phyloP scores from a whole-genome alignment of 306 rosid species.

The Sicyos baderoa region DNA sequence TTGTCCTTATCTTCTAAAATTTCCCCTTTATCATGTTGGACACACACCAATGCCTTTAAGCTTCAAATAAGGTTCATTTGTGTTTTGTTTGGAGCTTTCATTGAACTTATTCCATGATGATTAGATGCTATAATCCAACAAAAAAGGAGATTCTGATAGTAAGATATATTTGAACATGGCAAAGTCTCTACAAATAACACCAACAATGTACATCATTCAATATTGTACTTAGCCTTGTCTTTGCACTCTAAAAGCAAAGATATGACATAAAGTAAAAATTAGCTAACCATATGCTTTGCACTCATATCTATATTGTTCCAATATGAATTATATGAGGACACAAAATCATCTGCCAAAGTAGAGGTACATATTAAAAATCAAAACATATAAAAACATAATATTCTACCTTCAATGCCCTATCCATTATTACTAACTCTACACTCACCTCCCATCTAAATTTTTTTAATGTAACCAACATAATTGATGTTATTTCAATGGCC shows the following conservation, averaged over 20 bases:
- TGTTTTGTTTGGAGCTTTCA: neutral
- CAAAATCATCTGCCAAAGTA: neutral
- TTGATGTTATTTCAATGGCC: neutral
- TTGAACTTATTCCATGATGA: neutral
- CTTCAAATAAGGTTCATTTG: neutral
- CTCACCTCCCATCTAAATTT: neutral
- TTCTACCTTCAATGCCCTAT: neutral
- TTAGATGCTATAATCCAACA: neutral
- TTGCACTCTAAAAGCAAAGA: neutral
- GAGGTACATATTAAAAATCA: slow-evolving; percentile 17
- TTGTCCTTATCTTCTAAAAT: no score
- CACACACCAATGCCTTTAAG: neutral
- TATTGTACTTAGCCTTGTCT: slow-evolving; percentile 2
- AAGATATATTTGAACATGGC: slow-evolving; percentile 1
- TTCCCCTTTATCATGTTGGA: no score
- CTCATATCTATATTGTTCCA: slow-evolving; percentile 3
- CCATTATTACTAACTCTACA: neutral
- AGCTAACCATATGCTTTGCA: neutral
- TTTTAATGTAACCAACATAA: neutral
- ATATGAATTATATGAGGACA: neutral
- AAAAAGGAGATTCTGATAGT: neutral
- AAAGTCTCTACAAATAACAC: neutral
- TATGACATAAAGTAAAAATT: slow-evolving; percentile 11
- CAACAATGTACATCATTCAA: neutral
- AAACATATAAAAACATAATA: neutral